Evolutionary conservation across 1,284 basidiomycete species (phyloP).

Genomic region (Microbotryum intermedium): DNA sequence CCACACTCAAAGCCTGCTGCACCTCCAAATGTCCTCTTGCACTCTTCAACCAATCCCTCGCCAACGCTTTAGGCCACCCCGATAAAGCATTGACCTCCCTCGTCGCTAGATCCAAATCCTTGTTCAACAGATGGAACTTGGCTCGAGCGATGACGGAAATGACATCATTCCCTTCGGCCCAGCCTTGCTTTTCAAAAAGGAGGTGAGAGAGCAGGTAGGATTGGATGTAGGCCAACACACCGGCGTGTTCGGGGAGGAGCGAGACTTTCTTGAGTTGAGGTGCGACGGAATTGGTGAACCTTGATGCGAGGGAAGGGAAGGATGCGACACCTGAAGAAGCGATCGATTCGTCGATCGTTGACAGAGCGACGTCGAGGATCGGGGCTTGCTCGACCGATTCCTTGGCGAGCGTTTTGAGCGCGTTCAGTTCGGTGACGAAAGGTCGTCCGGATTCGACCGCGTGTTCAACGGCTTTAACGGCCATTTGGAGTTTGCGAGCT

Average conservation of each 20-base stretch:
- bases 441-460: conserved; percentile 35
- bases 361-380: conserved; percentile 59
- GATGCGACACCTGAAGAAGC: conserved; percentile 84
- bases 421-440: conserved; percentile 25
- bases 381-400: conserved; percentile 24
- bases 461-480: conserved; percentile 54
- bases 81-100: conserved; percentile 72
- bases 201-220: conserved; percentile 67
- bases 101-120: conserved; percentile 84
- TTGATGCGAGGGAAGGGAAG: conserved; percentile 74
- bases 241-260: conserved; percentile 80
- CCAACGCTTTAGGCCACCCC: conserved; percentile 68
- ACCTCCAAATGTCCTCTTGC: conserved; percentile 83
- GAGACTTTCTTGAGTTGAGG: conserved; percentile 80
- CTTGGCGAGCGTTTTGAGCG: conserved; percentile 17
- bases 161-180: conserved; percentile 69
- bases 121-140: conserved; percentile 82
- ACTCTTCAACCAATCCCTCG: conserved; percentile 86
- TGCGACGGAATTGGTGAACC: conserved; percentile 78
- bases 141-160: conserved; percentile 77
- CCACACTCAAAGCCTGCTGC: conserved; percentile 62
- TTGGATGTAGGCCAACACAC: conserved; percentile 77
- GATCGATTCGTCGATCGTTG: conserved; percentile 51
- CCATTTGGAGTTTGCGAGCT: conserved; percentile 62
- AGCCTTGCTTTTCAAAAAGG: conserved; percentile 64